Conservation (phyloP, 75 land plant genomes). For the Larix kaempferi region DNA sequence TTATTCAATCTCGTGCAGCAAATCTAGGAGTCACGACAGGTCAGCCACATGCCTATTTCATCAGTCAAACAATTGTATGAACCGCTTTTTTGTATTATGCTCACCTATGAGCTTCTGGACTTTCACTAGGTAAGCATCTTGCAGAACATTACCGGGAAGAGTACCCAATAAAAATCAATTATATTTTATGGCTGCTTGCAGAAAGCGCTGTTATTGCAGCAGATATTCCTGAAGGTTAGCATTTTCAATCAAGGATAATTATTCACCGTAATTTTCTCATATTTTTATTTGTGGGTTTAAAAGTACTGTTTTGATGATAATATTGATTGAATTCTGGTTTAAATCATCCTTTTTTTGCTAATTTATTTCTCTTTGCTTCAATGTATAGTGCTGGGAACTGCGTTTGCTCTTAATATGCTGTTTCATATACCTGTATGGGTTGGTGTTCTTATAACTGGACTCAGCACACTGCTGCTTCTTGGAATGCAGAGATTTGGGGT, state of each 20-base stretch:
- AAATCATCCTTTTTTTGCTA: neutral
- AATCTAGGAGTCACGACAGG: conserved; percentile 88
- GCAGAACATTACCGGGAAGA: conserved; percentile 76
- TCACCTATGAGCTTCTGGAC: neutral
- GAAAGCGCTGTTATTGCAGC: conserved; percentile 83
- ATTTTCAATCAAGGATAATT: neutral
- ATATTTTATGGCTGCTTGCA: conserved; percentile 69
- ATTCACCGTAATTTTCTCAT: neutral
- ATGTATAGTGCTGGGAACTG: conserved; percentile 82
- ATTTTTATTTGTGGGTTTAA: neutral
- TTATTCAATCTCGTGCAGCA: conserved; percentile 86
- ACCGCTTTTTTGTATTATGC: neutral
- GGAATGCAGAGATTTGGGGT: conserved; percentile 80
- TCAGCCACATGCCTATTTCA: neutral
- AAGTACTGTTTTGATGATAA: neutral
- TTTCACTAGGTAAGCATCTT: conserved; percentile 57
- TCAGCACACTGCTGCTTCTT: conserved; percentile 72
- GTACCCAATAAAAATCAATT: conserved; percentile 58
- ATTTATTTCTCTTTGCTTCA: neutral
- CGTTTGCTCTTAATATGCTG: conserved; percentile 70
- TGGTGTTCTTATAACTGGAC: conserved; percentile 80
- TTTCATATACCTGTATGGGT: conserved; percentile 80
- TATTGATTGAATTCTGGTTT: neutral
- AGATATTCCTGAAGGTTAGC: conserved; percentile 80
- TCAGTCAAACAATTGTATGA: too few species aligned